Base-by-base conservation (phyloP, 2,329 filamentous ascomycete species). In the Fusarium setosum region DNA sequence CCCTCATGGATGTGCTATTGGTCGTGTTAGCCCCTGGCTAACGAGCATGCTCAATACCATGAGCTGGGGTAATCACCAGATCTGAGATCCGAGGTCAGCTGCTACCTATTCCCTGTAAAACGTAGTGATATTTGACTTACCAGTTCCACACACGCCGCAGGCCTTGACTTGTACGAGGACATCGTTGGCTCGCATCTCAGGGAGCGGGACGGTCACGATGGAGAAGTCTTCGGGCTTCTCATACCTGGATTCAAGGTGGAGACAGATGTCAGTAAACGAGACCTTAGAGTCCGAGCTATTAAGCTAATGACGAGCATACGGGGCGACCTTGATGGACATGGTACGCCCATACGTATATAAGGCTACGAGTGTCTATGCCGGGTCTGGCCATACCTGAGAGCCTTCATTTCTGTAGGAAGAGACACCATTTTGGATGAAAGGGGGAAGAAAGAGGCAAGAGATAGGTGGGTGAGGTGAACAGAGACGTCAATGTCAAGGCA, bases 101-200 rank as follows among this genome's bases (percentile, higher is more conserved):
- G 41, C n/a, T 34, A 21, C 26, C 51, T 20, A 29, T 32, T 20
- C 10, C 18, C n/a, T 52, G 34, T 38, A 23, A 13, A 41, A 11
- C 15, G 18, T n/a, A n/a, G 41, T 17, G 32, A 42, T 23, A 61
- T 23, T 5, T 52, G 75, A 78, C 74, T 79, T 72, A 77, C 84
- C 84, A 65, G 84, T 86, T 67, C 85, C 84, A 68, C 87, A 89
- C 63, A 89, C 86, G 80, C 87, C 87, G 68, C 86, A 89, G 55
- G 86, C 88, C 78, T 90, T 90, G 72, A 91, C 88, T 78, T 90
- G 88, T 77, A 90, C 83, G 70, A 89, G 77, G 66, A 89, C 80
- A 76, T 90, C 87, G 59, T 87, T 84, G 23, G 87, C 81, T 68
- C 86, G 84, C 65, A 90, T 77, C 67, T 80, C 82, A 18, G 88